These are phyloP conservation scores for Cryptococcus hybrid DNA, from an alignment of 1,284 basidiomycete genomes.

Conservation along the genomic window DNA sequence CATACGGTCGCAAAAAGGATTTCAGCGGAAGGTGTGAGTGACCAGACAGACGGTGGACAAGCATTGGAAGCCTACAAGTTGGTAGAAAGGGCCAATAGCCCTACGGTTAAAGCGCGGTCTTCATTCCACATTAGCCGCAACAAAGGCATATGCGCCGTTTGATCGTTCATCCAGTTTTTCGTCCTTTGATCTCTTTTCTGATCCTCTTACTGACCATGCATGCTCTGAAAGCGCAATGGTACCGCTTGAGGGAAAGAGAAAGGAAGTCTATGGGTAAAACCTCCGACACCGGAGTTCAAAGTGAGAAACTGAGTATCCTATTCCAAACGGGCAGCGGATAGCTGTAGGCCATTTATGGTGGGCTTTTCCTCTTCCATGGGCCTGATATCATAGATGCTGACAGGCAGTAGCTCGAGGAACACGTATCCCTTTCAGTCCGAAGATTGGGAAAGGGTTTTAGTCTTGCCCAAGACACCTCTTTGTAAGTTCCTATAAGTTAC, in stretches of 20 bases:
- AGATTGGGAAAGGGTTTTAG: slow-evolving; percentile 44
- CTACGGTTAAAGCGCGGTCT: no score
- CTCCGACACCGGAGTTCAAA: not conserved
- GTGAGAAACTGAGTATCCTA: not conserved
- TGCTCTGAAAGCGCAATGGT: slow-evolving; percentile 20
- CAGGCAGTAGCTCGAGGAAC: slow-evolving; percentile 43
- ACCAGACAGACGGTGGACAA: no score
- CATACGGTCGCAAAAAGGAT: no score
- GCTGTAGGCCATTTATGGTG: slow-evolving; percentile 51
- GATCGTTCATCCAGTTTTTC: slow-evolving; percentile 19
- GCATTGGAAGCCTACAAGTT: no score
- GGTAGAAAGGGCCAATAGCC: no score
- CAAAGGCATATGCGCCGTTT: not conserved
- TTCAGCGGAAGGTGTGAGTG: no score
- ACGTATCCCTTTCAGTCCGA: slow-evolving; percentile 43
- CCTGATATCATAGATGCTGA: not conserved
- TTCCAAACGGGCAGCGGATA: slow-evolving; percentile 12
- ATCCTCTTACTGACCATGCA: slow-evolving; percentile 19
- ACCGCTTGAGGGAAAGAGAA: not conserved
- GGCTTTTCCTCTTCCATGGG: not conserved
- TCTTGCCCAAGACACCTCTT: slow-evolving; percentile 36
- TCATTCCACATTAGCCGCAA: no score
- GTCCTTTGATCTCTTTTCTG: slow-evolving; percentile 17
- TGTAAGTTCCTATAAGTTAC: slow-evolving; percentile 19
- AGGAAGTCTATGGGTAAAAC: not conserved